Base-by-base conservation (phyloP, 2,329 filamentous ascomycete species). In the Didymella keratinophila region DNA sequence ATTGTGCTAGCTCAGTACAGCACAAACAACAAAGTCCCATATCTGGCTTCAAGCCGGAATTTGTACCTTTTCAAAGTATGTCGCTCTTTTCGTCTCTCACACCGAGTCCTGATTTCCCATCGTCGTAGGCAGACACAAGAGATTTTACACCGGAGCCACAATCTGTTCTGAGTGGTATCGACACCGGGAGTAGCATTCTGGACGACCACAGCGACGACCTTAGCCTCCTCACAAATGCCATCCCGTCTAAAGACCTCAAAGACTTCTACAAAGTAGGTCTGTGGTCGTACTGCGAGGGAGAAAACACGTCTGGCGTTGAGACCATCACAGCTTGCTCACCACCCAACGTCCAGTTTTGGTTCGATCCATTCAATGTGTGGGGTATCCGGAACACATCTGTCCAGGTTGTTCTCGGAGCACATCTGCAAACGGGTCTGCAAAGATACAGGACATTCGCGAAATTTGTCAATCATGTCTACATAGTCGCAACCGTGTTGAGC, bases 401-500 rank as follows among this genome's bases (percentile, higher is more conserved):
- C 10, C 76, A 78, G 56, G 80, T 78, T 45, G 53, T 79, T 37
- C 83, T 97, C 34, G 91, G 92, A 42, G 79, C 85, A 27, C 83
- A 87, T 55, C 80, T 96, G 53, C 81, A 84, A 52, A 82, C 85
- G 47, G 87, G 89, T 14, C 79, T 98, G 67, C 85, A 89, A 44
- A 82, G 86, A 18, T 97, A 97, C 81, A 83, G 85, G 72, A 86
- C 83, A 50, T 87, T 93, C 34, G 85, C 87, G 58, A 90, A 89
- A 73, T 96, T 90, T 89, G 93, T 94, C 76, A 88, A 93, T 78
- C 84, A 94, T 59, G 87, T 89, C 63, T 97, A 93, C 77, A 83
- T 92, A 67, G 83, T 92, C 62, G 88, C 91, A 49, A 84, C 93
- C 68, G 78, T 88, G 62, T 82, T 87, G n/a, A 90, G 93, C 7